Evolutionary conservation across 2,329 filamentous ascomycete species (phyloP), one percentile per base, ranked within the genome.

Genomic region (Colletotrichum brevisporum): DNA sequence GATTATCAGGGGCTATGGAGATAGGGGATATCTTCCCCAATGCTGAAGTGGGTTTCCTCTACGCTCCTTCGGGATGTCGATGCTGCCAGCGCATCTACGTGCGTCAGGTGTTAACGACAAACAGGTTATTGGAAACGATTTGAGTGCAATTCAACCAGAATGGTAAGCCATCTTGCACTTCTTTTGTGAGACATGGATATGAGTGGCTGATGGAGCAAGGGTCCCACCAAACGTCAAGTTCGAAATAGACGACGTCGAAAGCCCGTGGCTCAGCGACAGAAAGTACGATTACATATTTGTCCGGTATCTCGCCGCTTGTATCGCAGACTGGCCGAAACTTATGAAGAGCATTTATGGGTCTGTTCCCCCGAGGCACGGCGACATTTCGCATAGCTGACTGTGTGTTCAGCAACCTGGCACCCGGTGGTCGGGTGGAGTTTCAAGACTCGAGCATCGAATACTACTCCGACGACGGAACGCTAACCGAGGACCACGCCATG

Each of bases 1-100:
- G 13, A 2, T 2, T 6, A 4, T 18, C n/a, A 58, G 55, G 70
- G 71, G 69, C 86, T 5, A 87, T 89, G 61, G 85, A 86, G 63
- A 71, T 76, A 6, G 74, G 43, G 16, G 57, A 57, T 8, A 12
- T 55, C 8, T 61, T 66, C 18, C 62, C 56, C 2, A 45, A 39
- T 27, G 58, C 64, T 0, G 58, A 58, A 31, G 62, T 64, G 18
- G 31, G 53, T 3, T 24, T 6, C 5, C 8, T 13, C 16, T 21
- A 13, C 15, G 6, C 13, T 55, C 10, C 31, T 41, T 18, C 2
- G n/a, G 16, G 24, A 18, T 36, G 6, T 15, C n/a, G 0, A 2
- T 18, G 47, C 43, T 82, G 21, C 21, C 13, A 86, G 79, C 71
- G 80, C 80, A 36, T 36, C 31, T 9, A 3, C 5, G 8, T 36